Evolutionary conservation across 1,139 yeast species (phyloP), one percentile per base, ranked within the genome.

Genomic region (Saccharomyces hybrid): DNA sequence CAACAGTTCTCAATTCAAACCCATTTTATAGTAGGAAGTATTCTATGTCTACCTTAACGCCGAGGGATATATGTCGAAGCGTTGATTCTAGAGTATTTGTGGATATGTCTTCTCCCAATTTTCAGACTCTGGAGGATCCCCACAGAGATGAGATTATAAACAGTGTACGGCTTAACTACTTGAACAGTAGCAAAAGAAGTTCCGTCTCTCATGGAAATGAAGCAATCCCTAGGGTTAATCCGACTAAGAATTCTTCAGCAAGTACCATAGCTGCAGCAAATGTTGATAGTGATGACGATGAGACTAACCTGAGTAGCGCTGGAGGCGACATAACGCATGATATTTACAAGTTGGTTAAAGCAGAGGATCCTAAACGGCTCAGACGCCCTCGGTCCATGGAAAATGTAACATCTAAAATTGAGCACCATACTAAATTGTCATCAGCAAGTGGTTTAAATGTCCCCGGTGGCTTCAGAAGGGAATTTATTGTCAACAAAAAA

Each of bases 391-490:
- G 63, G 46, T 70, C 74, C 0, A 58, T 64, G 23, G 70, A 71
- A 25, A 69, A 67, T 52, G 56, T 68, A 23, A 53, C 51, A 11
- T 59, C 67, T 50, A 48, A 64, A 16, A 49, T 55, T 48, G 66
- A 55, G 50, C 55, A 58, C 6, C 57, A 55, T 47, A 74, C 90
- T 61, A 73, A 88, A 55, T 82, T 79, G 9, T 82, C 88, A 0
- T 74, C 78, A 23, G 93, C 91, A 0, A 79, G 87, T 56, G 82
- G 82, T 0, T 70, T 86, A 48, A 82, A 86, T 61, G 84, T 86
- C 8, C 93, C 93, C 0, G 95, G 95, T 48, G 93, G 93, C 0
- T 86, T 86, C 66, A 75, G 95, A 66, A 75, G 95, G 61, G 88
- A 84, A 57, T 86, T 78, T 63, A 70, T 85, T 41, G 70, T 78